Evolutionary conservation across 176 grass and related monocot species (phyloP), one percentile per base, ranked within the genome.

Genomic region (Miscanthus lutarioriparius): DNA sequence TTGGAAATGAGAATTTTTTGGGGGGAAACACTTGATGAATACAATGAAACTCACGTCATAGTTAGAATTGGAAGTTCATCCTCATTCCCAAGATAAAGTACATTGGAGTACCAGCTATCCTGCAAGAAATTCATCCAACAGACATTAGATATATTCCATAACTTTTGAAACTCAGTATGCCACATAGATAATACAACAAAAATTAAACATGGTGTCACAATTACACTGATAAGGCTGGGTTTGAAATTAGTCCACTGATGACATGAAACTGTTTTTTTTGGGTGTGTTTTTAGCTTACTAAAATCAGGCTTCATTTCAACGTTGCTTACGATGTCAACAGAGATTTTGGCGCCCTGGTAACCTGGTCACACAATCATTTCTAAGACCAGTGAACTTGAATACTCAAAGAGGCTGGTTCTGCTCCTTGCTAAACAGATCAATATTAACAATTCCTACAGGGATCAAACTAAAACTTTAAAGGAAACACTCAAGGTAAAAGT

Each of bases 91-190:
- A 98, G 87, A 90, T 82, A 89, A 82, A 98, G 64, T 80, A 98
- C 87, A 75, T 95, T 98, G 40, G 96, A 88, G 64, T 95, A 98
- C 91, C 91, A 88, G 82, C 88, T 85, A 89, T 74, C 84, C 96
- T 98, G 93, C 84, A 93, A 44, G 68, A 91, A 75, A 70, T 85
- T 40, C 19, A 80, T 64, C 41, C 51, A 54, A 33, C 25, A 64
- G 44, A 69, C 27, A 61, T 64, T 66, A 62, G 28, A 37, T 77
- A 27, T 62, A 56, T 61, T 64, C 58, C 36, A 71, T 27, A 86
- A 54, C 38, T 41, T 35, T 38, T 47, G 43, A 38, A 54, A 65
- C 35, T 74, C 66, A 20, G 59, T 49, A 64, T 74, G 37, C 72
- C 27, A 78, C 65, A 38, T n/a, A 41, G 81, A 83, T 44, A 12